Evolutionary conservation across 2,329 filamentous ascomycete species (phyloP).

Genomic region (Aspergillus pseudonomiae): DNA sequence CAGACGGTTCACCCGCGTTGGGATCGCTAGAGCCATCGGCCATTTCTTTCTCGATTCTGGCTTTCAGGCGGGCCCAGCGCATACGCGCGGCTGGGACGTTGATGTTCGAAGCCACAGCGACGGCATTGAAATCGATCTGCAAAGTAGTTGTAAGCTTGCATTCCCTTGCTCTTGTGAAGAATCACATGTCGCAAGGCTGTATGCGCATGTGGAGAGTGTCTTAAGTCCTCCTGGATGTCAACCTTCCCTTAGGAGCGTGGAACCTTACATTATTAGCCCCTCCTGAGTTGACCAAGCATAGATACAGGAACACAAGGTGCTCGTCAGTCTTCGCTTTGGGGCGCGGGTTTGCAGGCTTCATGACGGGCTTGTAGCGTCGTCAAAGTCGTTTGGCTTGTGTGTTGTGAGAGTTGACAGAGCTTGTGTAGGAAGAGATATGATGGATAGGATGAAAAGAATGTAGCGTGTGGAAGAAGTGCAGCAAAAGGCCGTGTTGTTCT

Average conservation of each 20-base stretch:
- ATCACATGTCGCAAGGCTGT: neutral
- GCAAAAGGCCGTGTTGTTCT: neutral
- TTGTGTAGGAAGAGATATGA: neutral
- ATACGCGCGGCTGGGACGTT: slow-evolving; percentile 20
- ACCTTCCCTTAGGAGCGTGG: neutral
- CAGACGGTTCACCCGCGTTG: slow-evolving; percentile 6
- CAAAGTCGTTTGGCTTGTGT: neutral
- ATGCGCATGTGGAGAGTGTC: neutral
- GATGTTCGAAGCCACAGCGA: slow-evolving; percentile 18
- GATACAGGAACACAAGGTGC: slow-evolving; percentile 47
- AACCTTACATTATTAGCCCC: slow-evolving; percentile 41
- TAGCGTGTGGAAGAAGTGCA: neutral
- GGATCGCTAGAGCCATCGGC: slow-evolving; percentile 12
- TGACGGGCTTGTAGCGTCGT: neutral
- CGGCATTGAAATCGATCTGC: slow-evolving; percentile 44
- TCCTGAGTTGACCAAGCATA: slow-evolving; percentile 43
- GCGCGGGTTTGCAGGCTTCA: slow-evolving; percentile 24
- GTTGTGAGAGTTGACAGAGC: neutral
- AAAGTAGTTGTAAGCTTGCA: neutral
- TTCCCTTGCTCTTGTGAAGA: neutral
- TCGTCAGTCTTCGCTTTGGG: slow-evolving; percentile 43
- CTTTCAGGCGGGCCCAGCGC: slow-evolving; percentile 22
- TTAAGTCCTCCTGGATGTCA: neutral
- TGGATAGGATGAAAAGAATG: neutral
- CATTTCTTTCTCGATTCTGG: slow-evolving; percentile 11